phyloP scores from a whole-genome alignment of 495 filamentous ascomycete species.

The Daldinia loculata region DNA sequence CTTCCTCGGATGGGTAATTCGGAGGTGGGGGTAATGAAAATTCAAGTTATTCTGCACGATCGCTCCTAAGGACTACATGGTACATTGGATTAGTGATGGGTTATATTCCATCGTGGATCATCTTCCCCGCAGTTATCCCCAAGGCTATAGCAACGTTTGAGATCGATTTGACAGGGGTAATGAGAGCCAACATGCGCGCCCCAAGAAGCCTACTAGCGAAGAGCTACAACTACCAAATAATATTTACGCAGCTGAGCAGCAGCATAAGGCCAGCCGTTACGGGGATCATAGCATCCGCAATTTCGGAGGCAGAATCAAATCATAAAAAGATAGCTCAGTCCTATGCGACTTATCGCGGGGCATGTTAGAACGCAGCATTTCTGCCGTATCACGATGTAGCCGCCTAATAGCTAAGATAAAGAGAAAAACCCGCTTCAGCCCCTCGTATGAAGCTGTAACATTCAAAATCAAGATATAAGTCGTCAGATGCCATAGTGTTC shows the following conservation, averaged over 20 bases:
- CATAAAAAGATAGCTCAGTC: no score
- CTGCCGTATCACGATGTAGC: no score
- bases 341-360: no score
- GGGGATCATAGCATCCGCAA: no score
- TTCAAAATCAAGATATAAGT: neutral
- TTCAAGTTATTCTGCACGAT: neutral
- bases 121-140: neutral
- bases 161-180: neutral
- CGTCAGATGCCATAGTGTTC: neutral
- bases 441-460: neutral
- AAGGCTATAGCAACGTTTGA: neutral
- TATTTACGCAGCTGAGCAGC: no score
- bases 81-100: neutral
- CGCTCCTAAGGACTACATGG: neutral
- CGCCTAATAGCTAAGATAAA: no score
- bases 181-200: neutral
- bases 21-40: slow-evolving; percentile 14
- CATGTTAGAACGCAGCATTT: no score
- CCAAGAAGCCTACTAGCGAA: no score
- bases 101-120: neutral
- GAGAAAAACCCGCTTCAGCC: no score
- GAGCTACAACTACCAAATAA: no score
- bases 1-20: slow-evolving; percentile 19
- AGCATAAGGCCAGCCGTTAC: no score
- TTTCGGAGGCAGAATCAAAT: no score